Conservation (phyloP, 306 rosid species). For the Senna siamea region DNA sequence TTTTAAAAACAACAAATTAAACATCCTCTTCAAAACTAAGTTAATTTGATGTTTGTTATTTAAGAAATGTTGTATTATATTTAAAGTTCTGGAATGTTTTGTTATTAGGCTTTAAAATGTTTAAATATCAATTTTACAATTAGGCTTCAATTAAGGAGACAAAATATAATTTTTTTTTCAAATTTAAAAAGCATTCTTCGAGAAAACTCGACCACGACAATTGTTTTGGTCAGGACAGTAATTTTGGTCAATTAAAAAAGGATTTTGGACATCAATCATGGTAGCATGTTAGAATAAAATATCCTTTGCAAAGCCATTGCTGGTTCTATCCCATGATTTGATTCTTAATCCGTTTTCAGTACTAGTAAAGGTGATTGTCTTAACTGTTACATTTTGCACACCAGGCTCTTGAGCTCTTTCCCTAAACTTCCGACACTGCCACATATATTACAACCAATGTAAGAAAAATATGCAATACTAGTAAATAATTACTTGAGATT, state of each 20-base stretch:
- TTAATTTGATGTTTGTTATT: too few species aligned
- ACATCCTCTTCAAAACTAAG: too few species aligned
- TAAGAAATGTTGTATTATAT: too few species aligned
- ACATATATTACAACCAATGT: neutral
- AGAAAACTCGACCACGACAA: slow-evolving; percentile 49
- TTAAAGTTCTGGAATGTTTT: too few species aligned
- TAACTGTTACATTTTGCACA: slow-evolving; percentile 62
- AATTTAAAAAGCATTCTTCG: neutral
- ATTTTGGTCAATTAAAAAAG: slow-evolving; percentile 57
- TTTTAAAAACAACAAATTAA: too few species aligned
- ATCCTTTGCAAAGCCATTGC: slow-evolving; percentile 53
- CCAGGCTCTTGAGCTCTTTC: slow-evolving; percentile 46
- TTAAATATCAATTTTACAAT: too few species aligned
- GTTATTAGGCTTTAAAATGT: too few species aligned
- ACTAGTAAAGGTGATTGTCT: slow-evolving; percentile 37
- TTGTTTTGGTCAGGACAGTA: slow-evolving; percentile 48
- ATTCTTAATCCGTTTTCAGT: slow-evolving; percentile 58
- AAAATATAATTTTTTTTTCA: too few species aligned
- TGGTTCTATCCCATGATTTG: slow-evolving; percentile 63
- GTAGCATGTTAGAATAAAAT: slow-evolving; percentile 46
- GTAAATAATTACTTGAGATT: too few species aligned
- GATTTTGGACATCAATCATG: slow-evolving; percentile 53
- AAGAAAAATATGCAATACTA: too few species aligned
- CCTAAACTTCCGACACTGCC: slow-evolving; percentile 65
- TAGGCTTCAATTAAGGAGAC: too few species aligned